Conservation (phyloP, 2,329 filamentous ascomycete species). For the Ilyonectria mors-panacis region DNA sequence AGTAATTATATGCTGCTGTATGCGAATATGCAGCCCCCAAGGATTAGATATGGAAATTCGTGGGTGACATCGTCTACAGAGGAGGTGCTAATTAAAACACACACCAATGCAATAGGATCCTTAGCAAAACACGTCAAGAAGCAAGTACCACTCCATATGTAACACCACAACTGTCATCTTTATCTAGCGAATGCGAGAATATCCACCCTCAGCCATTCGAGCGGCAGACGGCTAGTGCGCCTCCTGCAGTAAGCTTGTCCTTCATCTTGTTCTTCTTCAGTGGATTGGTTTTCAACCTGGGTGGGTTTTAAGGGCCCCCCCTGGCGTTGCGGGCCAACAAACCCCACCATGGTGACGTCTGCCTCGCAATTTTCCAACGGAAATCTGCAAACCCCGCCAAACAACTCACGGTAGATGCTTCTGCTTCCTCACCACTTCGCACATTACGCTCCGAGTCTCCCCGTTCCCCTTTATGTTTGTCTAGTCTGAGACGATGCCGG, state of each 20-base stretch:
- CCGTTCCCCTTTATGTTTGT: not conserved
- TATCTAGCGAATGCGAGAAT: slow-evolving; percentile 2
- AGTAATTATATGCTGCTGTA: not conserved
- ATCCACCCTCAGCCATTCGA: not conserved
- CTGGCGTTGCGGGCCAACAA: slow-evolving; percentile 5
- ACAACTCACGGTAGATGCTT: slow-evolving; percentile 19
- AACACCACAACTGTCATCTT: not conserved
- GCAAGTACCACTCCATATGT: not conserved
- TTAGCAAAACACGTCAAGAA: not conserved
- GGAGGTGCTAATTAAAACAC: too few relatives aligned
- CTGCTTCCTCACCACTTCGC: not conserved
- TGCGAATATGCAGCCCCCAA: not conserved
- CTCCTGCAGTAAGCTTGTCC: not conserved
- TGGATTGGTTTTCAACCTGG: not conserved
- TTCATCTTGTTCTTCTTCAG: not conserved
- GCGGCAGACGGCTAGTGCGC: not conserved
- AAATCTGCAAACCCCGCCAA: slow-evolving; percentile 23
- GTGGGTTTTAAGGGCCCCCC: not conserved
- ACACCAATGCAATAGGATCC: not conserved
- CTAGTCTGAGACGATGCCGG: slow-evolving; percentile 43
- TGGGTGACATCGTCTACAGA: not conserved
- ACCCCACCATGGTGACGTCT: slow-evolving; percentile 27
- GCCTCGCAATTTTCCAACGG: slow-evolving; percentile 21
- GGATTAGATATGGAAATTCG: not conserved
- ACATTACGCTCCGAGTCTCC: not conserved